These are phyloP conservation scores for Gloeopeniophorella convolvens DNA, from an alignment of 768 basidiomycete species.

Conservation along the genomic window DNA sequence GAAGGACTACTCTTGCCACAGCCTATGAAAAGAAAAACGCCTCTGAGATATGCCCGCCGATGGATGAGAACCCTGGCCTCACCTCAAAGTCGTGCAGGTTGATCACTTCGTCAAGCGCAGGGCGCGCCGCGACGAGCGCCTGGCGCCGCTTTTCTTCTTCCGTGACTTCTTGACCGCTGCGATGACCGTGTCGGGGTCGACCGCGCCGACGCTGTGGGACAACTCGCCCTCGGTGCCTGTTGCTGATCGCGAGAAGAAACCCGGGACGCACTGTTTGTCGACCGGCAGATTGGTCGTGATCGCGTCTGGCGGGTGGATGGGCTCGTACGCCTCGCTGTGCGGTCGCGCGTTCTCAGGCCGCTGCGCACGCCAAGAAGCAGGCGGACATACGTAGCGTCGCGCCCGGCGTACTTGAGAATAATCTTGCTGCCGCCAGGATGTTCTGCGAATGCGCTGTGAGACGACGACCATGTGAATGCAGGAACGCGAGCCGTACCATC, in stretches of 20 bases:
- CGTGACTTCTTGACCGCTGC: constrained; percentile 56
- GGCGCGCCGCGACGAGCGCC: constrained; percentile 55
- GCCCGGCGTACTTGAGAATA: constrained; percentile 50
- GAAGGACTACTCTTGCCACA: constrained; percentile 75
- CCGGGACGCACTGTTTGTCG: constrained; percentile 56
- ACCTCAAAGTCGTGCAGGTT: constrained; percentile 96
- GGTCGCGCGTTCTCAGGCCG: background rate
- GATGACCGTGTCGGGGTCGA: constrained; percentile 63
- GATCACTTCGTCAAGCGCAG: constrained; percentile 71
- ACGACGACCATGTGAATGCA: too few relatives aligned
- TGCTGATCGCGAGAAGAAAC: background rate
- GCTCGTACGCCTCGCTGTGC: constrained; percentile 59
- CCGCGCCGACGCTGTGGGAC: constrained; percentile 56
- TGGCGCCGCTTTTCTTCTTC: constrained; percentile 67
- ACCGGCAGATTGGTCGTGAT: constrained; percentile 69
- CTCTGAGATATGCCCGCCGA: background rate
- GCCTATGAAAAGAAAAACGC: constrained; percentile 39
- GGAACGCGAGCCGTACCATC: constrained; percentile 22
- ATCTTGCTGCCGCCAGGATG: constrained; percentile 37
- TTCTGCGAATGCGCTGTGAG: constrained; percentile 4
- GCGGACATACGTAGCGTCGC: constrained; percentile 37
- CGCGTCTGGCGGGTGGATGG: constrained; percentile 82
- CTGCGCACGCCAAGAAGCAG: too few relatives aligned
- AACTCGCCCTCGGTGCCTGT: background rate
- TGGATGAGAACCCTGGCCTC: constrained; percentile 7